A percentile compares a stretch with the other conserved stretches of the same genome.
Evolutionary conservation across 2,329 filamentous ascomycete genomes (phyloP).

Genomic region (Fusarium nanum): DNA sequence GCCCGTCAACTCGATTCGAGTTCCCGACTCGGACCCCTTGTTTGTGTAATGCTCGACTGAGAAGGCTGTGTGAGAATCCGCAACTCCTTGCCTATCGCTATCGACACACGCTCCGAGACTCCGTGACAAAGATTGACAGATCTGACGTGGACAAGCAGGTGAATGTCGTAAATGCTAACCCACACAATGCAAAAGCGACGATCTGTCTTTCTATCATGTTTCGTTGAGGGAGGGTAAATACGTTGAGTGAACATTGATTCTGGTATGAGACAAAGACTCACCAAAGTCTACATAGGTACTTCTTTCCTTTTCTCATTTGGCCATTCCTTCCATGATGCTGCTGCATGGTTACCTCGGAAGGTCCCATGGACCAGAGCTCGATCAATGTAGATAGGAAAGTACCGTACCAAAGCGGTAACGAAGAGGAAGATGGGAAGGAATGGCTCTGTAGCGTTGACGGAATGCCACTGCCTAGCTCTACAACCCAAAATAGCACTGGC

Average conservation of each 20-base stretch:
- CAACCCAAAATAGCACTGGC: not conserved
- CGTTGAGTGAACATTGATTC: conserved; percentile 20
- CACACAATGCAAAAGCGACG: conserved; percentile 1
- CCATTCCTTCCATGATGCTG: not conserved
- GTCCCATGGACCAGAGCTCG: not conserved
- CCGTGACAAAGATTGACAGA: conserved; percentile 6
- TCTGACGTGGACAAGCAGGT: conserved; percentile 22
- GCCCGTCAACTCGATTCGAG: conserved; percentile 15
- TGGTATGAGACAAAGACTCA: conserved; percentile 7
- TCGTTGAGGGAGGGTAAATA: conserved; percentile 29
- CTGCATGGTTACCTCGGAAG: not conserved
- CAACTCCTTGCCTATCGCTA: not conserved
- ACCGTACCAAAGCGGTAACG: conserved; percentile 24
- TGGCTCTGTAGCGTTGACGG: not conserved
- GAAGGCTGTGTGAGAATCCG: not conserved
- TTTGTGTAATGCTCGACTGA: not conserved
- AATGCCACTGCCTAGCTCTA: not conserved
- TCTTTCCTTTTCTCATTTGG: not conserved
- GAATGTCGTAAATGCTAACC: not conserved
- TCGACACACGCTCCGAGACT: not conserved
- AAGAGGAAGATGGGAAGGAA: conserved; percentile 21
- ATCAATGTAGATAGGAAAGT: not conserved
- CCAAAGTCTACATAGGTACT: not conserved
- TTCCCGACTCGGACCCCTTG: conserved; percentile 9
- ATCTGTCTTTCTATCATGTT: conserved; percentile 1